Base-by-base conservation (phyloP, 345 rosid genomes). In the Populus alba region DNA sequence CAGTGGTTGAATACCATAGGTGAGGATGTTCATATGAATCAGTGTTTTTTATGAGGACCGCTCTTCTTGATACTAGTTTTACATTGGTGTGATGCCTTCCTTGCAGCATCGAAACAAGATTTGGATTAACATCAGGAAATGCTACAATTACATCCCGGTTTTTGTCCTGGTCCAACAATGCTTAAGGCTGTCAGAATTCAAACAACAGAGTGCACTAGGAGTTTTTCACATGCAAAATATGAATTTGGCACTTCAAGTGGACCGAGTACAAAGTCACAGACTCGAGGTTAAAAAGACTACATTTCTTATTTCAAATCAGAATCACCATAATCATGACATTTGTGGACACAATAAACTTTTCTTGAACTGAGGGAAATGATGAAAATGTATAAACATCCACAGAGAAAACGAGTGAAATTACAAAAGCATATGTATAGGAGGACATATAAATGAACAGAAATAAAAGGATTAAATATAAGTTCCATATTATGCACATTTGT, bases 111-210 rank as follows among this genome's bases (percentile, higher is more conserved):
- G 79, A 84, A 68, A 88, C 77, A 47, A 74, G 59, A 74, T 71
- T 87, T 69, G 93, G 95, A 84, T 88, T 87, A 69, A 88, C 87
- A 84, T 91, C 93, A 16, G 95, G 93, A 82, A 91, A 88, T 77
- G 93, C 91, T 72, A 91, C 93, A 45, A 91, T 91, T 45, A 91
- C 91, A 77, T 91, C 95, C 78, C 95, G 84, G 80, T 91, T 91
- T 87, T 91, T 91, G 83, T 91, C 92, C 95, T 91, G 90, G 63
- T 78, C 59, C 73, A 39, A 82, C 27, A 47, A 51, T 43, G 37
- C 66, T 43, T 29, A 59, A 38, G 35, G 55, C 27, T 29, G 27
- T 61, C 25, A 5, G 51, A 18, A 66, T 57, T 71, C 23, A 76
- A 22, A 74, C 6, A 43, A 71, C 37, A 47, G 9, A 70, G 29